Percentiles rank a stretch among this genome's conserved stretches.
phyloP scores from a whole-genome alignment of 306 rosid species.

The Psophocarpus tetragonolobus region DNA sequence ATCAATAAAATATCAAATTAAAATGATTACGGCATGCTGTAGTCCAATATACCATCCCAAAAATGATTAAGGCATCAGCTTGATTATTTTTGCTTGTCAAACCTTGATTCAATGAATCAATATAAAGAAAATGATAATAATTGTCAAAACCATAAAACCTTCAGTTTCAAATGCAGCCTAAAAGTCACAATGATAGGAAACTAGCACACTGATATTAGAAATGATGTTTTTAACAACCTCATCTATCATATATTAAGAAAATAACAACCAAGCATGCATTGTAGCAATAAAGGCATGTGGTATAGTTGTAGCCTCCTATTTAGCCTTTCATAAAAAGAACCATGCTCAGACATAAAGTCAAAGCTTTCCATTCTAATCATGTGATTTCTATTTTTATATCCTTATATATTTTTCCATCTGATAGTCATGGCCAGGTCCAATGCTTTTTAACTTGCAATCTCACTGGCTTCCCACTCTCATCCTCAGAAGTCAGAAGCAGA shows the following conservation, averaged over 20 bases:
- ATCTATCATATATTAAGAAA: conserved; percentile 6
- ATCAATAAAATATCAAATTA: conserved; percentile 10
- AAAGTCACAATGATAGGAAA: conserved; percentile 30
- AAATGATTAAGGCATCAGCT: conserved; percentile 22
- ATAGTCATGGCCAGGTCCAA: not conserved
- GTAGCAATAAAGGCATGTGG: conserved; percentile 11
- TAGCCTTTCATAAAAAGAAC: not conserved
- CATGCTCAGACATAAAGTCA: conserved; percentile 20
- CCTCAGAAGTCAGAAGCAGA: conserved; percentile 1
- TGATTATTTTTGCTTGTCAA: conserved; percentile 17
- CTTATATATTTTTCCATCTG: not conserved
- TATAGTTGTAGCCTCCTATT: not conserved
- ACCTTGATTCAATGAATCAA: conserved; percentile 30
- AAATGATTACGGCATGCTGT: not conserved
- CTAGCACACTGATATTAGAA: conserved; percentile 14
- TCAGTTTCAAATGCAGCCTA: conserved; percentile 2
- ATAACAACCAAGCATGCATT: conserved; percentile 31
- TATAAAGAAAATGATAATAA: conserved; percentile 8
- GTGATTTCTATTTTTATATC: not conserved
- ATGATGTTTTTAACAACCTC: conserved; percentile 23
- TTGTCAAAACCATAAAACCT: conserved; percentile 13
- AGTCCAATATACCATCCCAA: not conserved
- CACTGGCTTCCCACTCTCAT: not conserved
- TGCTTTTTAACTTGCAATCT: not conserved
- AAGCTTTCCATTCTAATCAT: not conserved